Conservation (phyloP, 1,139 yeast genomes). For the Geotrichum cucujoidarum region DNA sequence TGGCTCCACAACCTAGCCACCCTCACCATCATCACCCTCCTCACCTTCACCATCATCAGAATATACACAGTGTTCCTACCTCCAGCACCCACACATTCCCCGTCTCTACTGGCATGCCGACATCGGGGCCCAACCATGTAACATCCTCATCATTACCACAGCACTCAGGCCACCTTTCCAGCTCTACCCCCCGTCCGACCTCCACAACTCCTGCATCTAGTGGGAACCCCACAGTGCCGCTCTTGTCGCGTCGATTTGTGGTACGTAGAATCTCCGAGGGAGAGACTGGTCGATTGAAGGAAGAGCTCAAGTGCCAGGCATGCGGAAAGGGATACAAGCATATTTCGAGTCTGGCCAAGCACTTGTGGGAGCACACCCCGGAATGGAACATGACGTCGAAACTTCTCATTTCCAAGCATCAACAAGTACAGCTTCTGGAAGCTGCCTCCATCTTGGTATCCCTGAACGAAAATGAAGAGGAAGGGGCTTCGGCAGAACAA, state of each 20-base stretch:
- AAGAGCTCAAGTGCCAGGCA: constrained; percentile 79
- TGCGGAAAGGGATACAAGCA: constrained; percentile 90
- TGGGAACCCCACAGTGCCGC: constrained; percentile 28
- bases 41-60: constrained; percentile 6
- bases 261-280: constrained; percentile 82
- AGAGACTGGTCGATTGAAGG: constrained; percentile 76
- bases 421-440: constrained; percentile 80
- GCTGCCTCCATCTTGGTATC: constrained; percentile 84
- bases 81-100: constrained; percentile 9
- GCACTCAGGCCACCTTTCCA: constrained; percentile 1
- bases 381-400: constrained; percentile 87
- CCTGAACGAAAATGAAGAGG: constrained; percentile 55
- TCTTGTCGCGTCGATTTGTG: constrained; percentile 66
- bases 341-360: constrained; percentile 71
- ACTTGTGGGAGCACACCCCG: constrained; percentile 83
- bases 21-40: background rate
- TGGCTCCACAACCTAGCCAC: constrained; percentile 10
- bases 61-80: background rate
- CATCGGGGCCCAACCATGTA: constrained; percentile 11
- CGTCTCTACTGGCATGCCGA: background rate
- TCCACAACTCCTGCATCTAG: constrained; percentile 23
- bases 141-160: constrained; percentile 2
- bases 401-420: constrained; percentile 78
- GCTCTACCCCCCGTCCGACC: background rate
- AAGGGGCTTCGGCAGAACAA: constrained; percentile 20